Conservation (phyloP, 495 filamentous ascomycete species). For the Neurospora cerealis region DNA sequence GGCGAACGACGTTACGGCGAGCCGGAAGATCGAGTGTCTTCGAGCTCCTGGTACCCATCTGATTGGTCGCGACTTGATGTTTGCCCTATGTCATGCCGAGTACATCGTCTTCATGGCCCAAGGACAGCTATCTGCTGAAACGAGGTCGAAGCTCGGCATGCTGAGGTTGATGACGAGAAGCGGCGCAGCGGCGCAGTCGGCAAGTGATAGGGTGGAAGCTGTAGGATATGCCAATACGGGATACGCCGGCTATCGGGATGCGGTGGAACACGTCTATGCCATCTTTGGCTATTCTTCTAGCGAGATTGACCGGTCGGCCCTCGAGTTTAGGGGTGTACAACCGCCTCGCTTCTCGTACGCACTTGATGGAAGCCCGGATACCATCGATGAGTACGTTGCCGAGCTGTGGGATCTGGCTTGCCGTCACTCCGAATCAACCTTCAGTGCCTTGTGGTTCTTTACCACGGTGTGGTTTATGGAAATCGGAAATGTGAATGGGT, state of each 20-base stretch:
- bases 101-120: neutral
- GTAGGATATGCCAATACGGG: neutral
- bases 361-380: neutral
- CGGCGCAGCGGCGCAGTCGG: neutral
- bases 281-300: neutral
- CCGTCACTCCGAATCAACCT: neutral
- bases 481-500: neutral
- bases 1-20: neutral
- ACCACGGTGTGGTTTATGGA: constrained; percentile 3
- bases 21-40: neutral
- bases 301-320: neutral
- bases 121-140: neutral
- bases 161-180: neutral
- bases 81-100: neutral
- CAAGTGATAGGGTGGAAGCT: neutral
- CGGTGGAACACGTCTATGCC: neutral
- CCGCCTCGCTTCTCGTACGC: neutral
- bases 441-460: neutral
- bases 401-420: neutral
- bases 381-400: neutral
- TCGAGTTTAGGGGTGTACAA: neutral
- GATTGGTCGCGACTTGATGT: neutral
- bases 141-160: neutral
- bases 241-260: neutral
- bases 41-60: neutral